Evolutionary conservation across 495 filamentous ascomycete species (phyloP).

Genomic region (Neurospora tetraspora): DNA sequence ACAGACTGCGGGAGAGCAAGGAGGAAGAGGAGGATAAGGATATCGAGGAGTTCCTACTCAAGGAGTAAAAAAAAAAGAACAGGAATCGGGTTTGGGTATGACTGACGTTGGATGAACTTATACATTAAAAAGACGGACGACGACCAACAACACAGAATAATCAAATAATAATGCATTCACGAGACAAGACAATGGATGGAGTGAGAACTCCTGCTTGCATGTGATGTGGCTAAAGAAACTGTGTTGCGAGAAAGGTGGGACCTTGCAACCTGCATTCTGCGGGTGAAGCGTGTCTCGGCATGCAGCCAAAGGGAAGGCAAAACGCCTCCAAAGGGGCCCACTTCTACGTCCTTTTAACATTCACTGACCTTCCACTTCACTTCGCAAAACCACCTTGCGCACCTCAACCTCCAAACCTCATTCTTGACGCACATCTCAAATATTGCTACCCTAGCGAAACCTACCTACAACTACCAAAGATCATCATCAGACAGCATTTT

Average conservation of each 20-base stretch:
- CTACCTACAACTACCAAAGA: not conserved
- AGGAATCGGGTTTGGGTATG: not conserved
- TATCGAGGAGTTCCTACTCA: slow-evolving; percentile 60
- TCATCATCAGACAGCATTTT: not conserved
- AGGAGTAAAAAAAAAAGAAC: slow-evolving; percentile 13
- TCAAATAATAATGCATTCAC: not conserved
- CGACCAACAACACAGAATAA: not conserved
- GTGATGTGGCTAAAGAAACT: not conserved
- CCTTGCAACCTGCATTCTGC: not conserved
- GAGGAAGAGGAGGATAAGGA: slow-evolving; percentile 56
- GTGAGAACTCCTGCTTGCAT: not conserved
- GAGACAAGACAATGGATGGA: not conserved
- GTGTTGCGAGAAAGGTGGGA: not conserved
- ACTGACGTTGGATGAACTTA: not conserved
- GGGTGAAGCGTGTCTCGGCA: not conserved
- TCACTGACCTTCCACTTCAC: not conserved
- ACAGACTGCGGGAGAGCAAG: slow-evolving; percentile 29
- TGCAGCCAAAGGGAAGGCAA: not conserved
- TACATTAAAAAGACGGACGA: not conserved
- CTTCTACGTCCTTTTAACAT: not conserved
- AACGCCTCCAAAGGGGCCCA: not conserved
- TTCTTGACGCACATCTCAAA: not conserved
- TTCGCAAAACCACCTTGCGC: not conserved
- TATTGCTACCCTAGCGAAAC: not conserved
- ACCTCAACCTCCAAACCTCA: not conserved